A percentile compares a stretch with the other conserved stretches of the same genome.
phyloP scores from a whole-genome alignment of 2,329 filamentous ascomycete genomes.

The Incumbomyces lentus region DNA sequence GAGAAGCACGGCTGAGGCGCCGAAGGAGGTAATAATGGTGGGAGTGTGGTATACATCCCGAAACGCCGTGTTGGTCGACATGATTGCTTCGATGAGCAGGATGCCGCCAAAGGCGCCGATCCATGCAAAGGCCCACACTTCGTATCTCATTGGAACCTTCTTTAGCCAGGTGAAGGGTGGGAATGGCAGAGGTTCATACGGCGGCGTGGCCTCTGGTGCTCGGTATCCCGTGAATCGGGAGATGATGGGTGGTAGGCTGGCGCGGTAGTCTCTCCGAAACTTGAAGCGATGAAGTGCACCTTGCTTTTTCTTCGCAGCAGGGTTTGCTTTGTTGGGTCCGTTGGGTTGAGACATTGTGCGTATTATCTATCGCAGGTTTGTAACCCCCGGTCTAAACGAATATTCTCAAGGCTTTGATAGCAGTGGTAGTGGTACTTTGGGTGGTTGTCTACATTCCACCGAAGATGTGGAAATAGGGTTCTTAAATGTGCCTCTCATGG shows the following conservation, averaged over 20 bases:
- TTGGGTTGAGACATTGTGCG: no score
- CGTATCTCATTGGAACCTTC: constrained; percentile 27
- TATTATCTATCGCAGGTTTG: no score
- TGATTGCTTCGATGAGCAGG: constrained; percentile 14
- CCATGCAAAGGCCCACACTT: constrained; percentile 11
- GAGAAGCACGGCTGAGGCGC: constrained; percentile 26
- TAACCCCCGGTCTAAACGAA: no score
- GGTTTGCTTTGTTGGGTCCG: no score
- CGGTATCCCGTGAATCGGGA: constrained; percentile 9
- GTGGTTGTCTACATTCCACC: no score
- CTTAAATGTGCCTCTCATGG: no score
- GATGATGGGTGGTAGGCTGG: constrained; percentile 6
- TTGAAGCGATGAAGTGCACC: constrained; percentile 1
- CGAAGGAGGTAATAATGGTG: constrained; percentile 16
- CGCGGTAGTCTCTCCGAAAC: constrained; percentile 7
- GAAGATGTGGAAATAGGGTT: no score
- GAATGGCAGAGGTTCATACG: constrained; percentile 10
- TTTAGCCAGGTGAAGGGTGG: constrained; percentile 9
- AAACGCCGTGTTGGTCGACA: constrained; percentile 14
- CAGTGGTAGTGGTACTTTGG: no score
- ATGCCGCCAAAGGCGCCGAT: constrained; percentile 13
- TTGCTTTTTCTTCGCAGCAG: background rate
- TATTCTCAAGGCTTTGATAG: no score
- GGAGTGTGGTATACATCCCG: constrained; percentile 13
- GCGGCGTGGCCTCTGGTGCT: constrained; percentile 5